Base-by-base conservation (phyloP, 176 grass and related monocot genomes). In the Oryza officinalis region DNA sequence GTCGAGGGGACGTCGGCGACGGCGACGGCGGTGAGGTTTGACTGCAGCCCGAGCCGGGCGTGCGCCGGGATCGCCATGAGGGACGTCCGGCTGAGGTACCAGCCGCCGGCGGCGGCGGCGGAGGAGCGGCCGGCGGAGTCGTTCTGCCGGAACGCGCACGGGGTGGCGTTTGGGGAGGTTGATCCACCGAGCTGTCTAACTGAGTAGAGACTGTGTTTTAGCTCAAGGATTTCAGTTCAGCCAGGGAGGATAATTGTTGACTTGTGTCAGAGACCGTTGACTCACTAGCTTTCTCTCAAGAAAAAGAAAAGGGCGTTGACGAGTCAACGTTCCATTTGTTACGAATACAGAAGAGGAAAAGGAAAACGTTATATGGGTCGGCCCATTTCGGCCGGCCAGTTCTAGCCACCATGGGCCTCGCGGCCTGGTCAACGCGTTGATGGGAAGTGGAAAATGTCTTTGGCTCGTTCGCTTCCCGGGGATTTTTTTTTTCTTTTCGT, bases 1-100 rank as follows among this genome's bases (percentile, higher is more conserved):
- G 40, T 94, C 10, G 37, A 50, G 68, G 88, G 92, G 33, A 76
- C 86, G 10, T 94, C 92, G 9, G 86, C 80, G 17, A 91, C 89
- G 67, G 33, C 60, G 63, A 79, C 86, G 45, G 89, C 86, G 7
- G 83, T 91, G 52, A 83, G 67, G 72, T 83, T 94, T 22, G 89
- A 91, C 45, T 94, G 88, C 74, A 94, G 92, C 79, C 40, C 80
- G 35, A 90, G 86, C 54, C 82, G 83, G 9, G 79, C 83, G 18
- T 94, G 92, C 80, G 80, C 40, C 5, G 74, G 75, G 6, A 88
- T 90, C 68, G 13, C 10, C 27, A 64, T 91, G 89, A 43, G 75
- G 2, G 66, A 94, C 50, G 75, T 94, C 14, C 80, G 69, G 46
- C 74, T 94, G 15, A 84, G 54, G 13, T 84, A 94, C 61, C 27